A percentile compares a stretch with the other conserved stretches of the same genome.
phyloP scores from a whole-genome alignment of 352 stramenopile species.

The Phytophthora melonis region DNA sequence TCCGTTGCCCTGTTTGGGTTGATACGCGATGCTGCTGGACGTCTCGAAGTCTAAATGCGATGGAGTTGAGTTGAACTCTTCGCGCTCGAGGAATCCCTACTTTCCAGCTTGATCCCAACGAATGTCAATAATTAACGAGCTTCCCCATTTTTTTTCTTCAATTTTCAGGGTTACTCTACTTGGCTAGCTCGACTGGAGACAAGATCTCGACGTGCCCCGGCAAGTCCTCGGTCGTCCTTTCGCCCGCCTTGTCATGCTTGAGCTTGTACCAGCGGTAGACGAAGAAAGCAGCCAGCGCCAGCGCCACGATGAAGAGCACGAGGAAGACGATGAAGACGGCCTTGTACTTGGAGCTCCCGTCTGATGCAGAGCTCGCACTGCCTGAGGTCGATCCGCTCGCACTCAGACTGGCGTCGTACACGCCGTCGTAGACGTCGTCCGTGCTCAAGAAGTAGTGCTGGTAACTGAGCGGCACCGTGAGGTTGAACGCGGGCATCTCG shows the following conservation, averaged over 20 bases:
- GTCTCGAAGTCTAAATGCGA: neutral
- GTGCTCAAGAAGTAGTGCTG: constrained; percentile 40
- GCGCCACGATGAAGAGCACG: constrained; percentile 45
- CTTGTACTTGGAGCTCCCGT: constrained; percentile 41
- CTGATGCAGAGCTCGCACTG: constrained; percentile 17
- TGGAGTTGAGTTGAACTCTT: neutral
- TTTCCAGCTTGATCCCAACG: neutral
- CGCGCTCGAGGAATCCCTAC: neutral
- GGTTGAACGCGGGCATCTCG: constrained; percentile 37
- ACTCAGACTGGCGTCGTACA: constrained; percentile 28
- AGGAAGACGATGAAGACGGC: constrained; percentile 53
- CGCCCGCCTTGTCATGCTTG: constrained; percentile 21
- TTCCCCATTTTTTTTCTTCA: too few relatives aligned
- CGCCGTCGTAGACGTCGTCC: constrained; percentile 46
- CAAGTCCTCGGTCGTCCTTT: constrained; percentile 8
- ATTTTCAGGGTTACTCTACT: neutral
- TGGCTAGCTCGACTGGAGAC: neutral
- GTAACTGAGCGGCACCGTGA: constrained; percentile 17
- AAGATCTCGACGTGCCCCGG: constrained; percentile 14
- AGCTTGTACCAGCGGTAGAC: constrained; percentile 29
- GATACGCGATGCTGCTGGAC: constrained; percentile 4
- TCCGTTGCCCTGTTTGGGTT: constrained; percentile 8
- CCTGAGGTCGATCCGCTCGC: neutral
- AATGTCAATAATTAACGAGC: neutral
- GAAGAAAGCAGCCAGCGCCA: constrained; percentile 34